Evolutionary conservation across 148 eudicot genomes (phyloP), one percentile per base, ranked within the genome.

Genomic region (Chenopodium quinoa): DNA sequence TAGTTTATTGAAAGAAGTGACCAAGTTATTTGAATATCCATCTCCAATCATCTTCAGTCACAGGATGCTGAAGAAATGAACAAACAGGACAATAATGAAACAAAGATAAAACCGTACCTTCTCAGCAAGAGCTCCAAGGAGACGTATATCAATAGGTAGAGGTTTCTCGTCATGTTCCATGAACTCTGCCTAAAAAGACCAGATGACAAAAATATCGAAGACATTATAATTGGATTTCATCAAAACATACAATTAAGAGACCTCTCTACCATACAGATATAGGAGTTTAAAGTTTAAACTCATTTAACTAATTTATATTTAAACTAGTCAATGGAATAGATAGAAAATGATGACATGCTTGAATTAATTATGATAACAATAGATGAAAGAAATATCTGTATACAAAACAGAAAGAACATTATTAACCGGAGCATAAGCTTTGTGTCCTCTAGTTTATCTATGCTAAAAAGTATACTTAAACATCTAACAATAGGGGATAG

Each of bases 91-190:
- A 32, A 63, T 29, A 29, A 29, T 62, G 58, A 32, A 58, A 13
- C 16, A 20, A 29, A 66, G 25, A 81, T 75, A 75, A 79, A 75
- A 70, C 32, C 75, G 32, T 79, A 97, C 99, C 95, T 94, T 97
- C 75, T 97, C 98, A 46, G 99, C 99, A 83, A 94, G 97, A 84
- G 98, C 98, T 77, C 99, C 99, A 85, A 96, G 97, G 47, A 97
- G 91, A 75, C 99, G 99, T 54, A 93, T 97, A 85, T 94, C 99
- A 79, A 97, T 97, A 63, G 98, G 99, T 87, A 94, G 98, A 84
- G 95, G 98, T 77, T 89, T 92, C 80, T 94, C 99, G 82, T 92
- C 97, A 90, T 97, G 99, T 85, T 97, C 99, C 99, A 94, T 97
- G 82, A 97, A 97, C 84, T 97, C 99, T 9, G 98, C 98, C 99